Conservation (phyloP, 805 yeast species). For the Wickerhamiella qilinensis region DNA sequence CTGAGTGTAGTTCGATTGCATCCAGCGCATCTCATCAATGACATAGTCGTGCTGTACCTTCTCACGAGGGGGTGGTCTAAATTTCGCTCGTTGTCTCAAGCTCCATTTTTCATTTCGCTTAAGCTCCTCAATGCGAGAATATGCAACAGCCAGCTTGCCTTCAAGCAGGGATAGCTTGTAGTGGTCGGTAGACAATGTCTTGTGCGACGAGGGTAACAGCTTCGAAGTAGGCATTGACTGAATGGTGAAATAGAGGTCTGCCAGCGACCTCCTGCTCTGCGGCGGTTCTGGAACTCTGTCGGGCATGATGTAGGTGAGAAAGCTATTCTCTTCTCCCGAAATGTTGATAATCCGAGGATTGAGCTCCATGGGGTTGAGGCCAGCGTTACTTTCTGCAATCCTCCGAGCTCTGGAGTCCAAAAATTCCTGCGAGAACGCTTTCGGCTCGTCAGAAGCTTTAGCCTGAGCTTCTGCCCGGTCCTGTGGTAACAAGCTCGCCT, state of each 20-base stretch:
- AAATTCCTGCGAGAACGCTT: not conserved
- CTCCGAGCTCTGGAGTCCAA: not conserved
- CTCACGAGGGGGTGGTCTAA: constrained; percentile 43
- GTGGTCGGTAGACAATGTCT: constrained; percentile 67
- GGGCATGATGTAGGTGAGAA: constrained; percentile 19
- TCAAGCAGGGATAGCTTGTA: constrained; percentile 76
- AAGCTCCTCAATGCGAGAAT: constrained; percentile 81
- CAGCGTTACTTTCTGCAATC: not conserved
- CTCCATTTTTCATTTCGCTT: constrained; percentile 84
- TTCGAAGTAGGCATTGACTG: constrained; percentile 77
- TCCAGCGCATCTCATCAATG: constrained; percentile 68
- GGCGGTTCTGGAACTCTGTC: constrained; percentile 23
- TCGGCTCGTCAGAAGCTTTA: not conserved
- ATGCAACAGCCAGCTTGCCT: constrained; percentile 78
- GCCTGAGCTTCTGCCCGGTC: not conserved
- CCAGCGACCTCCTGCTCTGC: constrained; percentile 31
- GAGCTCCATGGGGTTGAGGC: not conserved
- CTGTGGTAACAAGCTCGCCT: not conserved
- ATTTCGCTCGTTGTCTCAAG: constrained; percentile 63
- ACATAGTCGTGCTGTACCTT: constrained; percentile 57
- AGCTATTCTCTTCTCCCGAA: constrained; percentile 2
- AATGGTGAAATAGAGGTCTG: constrained; percentile 73
- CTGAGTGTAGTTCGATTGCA: constrained; percentile 63
- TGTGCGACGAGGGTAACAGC: constrained; percentile 70
- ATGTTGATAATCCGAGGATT: not conserved